phyloP scores from a whole-genome alignment of 805 yeast species.

The Sugiyamaella qingdaonensis region DNA sequence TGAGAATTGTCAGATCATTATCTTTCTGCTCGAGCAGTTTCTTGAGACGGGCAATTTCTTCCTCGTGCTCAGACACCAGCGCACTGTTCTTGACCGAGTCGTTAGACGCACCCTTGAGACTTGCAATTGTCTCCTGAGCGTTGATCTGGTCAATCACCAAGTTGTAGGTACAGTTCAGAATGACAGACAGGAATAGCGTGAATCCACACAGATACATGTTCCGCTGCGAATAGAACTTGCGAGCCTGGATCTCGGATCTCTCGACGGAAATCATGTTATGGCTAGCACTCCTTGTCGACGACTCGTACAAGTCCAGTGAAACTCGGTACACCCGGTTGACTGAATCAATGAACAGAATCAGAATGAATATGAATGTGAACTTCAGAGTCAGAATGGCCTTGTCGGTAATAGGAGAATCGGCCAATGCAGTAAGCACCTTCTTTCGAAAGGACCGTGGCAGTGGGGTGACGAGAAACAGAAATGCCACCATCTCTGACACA shows the following conservation, averaged over 20 bases:
- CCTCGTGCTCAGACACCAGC: constrained; percentile 31
- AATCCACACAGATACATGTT: constrained; percentile 95
- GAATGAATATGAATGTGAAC: constrained; percentile 77
- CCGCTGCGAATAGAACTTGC: constrained; percentile 93
- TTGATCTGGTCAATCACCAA: constrained; percentile 23
- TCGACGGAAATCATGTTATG: constrained; percentile 41
- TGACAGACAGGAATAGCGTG: constrained; percentile 82
- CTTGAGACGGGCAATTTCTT: constrained; percentile 47
- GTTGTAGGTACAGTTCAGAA: constrained; percentile 73
- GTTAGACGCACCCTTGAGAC: constrained; percentile 30
- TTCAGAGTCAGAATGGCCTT: constrained; percentile 73
- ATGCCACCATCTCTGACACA: constrained; percentile 70
- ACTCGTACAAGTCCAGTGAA: constrained; percentile 48
- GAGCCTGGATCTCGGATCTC: constrained; percentile 79
- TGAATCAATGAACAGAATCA: constrained; percentile 81
- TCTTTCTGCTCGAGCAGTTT: constrained; percentile 54
- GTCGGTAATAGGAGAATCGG: constrained; percentile 60
- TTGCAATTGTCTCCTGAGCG: constrained; percentile 54
- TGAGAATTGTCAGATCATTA: constrained; percentile 59
- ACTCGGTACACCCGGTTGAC: constrained; percentile 77
- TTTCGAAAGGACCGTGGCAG: constrained; percentile 72
- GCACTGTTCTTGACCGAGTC: constrained; percentile 23
- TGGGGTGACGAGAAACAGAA: constrained; percentile 79
- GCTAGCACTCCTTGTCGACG: constrained; percentile 32
- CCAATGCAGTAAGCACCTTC: constrained; percentile 51